phyloP scores from a whole-genome alignment of 768 basidiomycete genomes.

The Lentinula sp. region DNA sequence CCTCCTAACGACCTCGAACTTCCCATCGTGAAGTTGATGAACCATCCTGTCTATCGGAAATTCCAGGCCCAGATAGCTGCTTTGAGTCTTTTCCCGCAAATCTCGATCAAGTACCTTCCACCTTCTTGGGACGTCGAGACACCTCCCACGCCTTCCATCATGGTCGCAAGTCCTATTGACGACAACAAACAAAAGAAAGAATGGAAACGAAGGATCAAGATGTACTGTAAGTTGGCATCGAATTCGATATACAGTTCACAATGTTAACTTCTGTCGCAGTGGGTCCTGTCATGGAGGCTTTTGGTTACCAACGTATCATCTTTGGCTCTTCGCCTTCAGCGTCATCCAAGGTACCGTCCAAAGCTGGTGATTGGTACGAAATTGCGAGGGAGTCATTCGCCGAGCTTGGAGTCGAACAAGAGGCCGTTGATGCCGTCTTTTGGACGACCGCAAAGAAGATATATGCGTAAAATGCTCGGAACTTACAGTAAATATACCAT shows the following conservation, averaged over 20 bases:
- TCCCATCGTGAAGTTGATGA: conserved; percentile 76
- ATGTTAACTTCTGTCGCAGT: conserved; percentile 34
- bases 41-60: conserved; percentile 63
- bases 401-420: conserved; percentile 76
- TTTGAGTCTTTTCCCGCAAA: conserved; percentile 67
- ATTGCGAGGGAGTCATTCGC: conserved; percentile 73
- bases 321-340: conserved; percentile 73
- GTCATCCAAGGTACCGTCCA: conserved; percentile 38
- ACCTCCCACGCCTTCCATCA: conserved; percentile 40
- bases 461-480: conserved; percentile 22
- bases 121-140: conserved; percentile 65
- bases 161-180: conserved; percentile 29
- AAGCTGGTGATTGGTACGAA: conserved; percentile 71
- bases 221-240: conserved; percentile 61
- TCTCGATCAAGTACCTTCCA: conserved; percentile 70
- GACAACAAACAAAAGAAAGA: conserved; percentile 52
- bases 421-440: conserved; percentile 72
- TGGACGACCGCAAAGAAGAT: conserved; percentile 40
- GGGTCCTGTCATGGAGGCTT: conserved; percentile 78
- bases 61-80: conserved; percentile 70
- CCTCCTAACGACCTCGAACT: conserved; percentile 67
- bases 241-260: background rate
- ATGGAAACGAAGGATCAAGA: conserved; percentile 71
- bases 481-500: too few relatives aligned
- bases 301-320: conserved; percentile 77